Conservation (phyloP, 2,329 filamentous ascomycete species). For the Claviceps sp. region DNA sequence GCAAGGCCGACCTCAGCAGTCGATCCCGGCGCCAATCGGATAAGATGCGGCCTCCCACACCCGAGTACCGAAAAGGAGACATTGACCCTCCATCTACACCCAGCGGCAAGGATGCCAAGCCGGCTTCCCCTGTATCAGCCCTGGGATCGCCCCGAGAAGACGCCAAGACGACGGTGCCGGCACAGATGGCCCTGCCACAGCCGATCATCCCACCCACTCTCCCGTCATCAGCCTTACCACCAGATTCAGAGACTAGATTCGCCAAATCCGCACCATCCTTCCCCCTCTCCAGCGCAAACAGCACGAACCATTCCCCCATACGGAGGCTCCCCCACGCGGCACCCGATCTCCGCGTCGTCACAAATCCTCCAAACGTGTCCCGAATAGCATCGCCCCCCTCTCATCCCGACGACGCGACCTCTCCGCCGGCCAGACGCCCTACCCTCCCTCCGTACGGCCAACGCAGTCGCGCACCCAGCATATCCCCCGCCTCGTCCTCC, state of each 20-base stretch:
- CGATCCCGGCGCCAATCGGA: constrained; percentile 5
- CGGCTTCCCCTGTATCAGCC: constrained; percentile 32
- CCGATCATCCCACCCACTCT: background rate
- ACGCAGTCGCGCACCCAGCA: constrained; percentile 8
- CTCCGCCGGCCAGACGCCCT: background rate
- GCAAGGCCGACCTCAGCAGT: background rate
- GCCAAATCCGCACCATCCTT: background rate
- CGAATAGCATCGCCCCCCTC: background rate
- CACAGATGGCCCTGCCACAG: constrained; percentile 7
- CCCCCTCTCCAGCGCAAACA: no score
- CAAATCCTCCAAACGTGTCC: constrained; percentile 12
- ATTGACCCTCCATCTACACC: constrained; percentile 19
- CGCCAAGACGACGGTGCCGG: background rate
- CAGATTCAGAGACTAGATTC: background rate
- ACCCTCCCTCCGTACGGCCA: constrained; percentile 10
- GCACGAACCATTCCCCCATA: constrained; percentile 11
- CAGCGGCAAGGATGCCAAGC: constrained; percentile 25
- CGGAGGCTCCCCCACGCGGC: constrained; percentile 14
- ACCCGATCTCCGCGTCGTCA: constrained; percentile 11
- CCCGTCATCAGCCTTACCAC: background rate
- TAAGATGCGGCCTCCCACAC: constrained; percentile 30
- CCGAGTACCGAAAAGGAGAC: constrained; percentile 34
- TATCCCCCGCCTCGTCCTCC: background rate
- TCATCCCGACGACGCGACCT: background rate
- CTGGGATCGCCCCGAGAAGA: constrained; percentile 21